Conservation (phyloP, 345 rosid genomes). For the Brassica rapa region DNA sequence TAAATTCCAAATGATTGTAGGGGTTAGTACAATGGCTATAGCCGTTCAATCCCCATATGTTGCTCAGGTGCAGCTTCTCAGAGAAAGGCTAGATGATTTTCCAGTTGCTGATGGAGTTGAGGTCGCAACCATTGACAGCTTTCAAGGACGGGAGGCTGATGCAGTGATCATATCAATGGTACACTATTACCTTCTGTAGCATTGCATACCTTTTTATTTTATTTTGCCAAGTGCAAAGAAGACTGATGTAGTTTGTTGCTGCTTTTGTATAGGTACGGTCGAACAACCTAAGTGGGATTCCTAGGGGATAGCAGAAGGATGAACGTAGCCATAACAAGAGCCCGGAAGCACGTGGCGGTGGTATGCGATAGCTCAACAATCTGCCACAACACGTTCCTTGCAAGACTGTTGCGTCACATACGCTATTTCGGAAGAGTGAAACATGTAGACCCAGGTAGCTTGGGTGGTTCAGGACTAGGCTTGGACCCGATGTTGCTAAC, state of each 20-base stretch:
- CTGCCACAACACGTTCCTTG: constrained; percentile 87
- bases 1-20: constrained; percentile 44
- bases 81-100: constrained; percentile 80
- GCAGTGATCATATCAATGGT: constrained; percentile 98
- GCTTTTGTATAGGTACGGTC: constrained; percentile 63
- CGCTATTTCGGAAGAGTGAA: constrained; percentile 88
- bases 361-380: constrained; percentile 93
- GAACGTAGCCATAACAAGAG: constrained; percentile 94
- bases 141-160: constrained; percentile 97
- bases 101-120: constrained; percentile 84
- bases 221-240: background rate
- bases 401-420: constrained; percentile 83
- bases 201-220: background rate
- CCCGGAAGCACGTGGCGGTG: constrained; percentile 78
- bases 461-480: constrained; percentile 85
- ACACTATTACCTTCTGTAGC: constrained; percentile 22
- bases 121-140: constrained; percentile 94
- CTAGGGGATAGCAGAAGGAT: constrained; percentile 88
- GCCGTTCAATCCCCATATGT: constrained; percentile 97
- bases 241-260: background rate
- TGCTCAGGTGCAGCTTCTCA: constrained; percentile 90
- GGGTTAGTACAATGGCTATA: constrained; percentile 76
- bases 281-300: constrained; percentile 79
- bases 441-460: constrained; percentile 78
- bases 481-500: constrained; percentile 83